phyloP scores from a whole-genome alignment of 306 rosid species.

The apple (Malus domestica) region DNA sequence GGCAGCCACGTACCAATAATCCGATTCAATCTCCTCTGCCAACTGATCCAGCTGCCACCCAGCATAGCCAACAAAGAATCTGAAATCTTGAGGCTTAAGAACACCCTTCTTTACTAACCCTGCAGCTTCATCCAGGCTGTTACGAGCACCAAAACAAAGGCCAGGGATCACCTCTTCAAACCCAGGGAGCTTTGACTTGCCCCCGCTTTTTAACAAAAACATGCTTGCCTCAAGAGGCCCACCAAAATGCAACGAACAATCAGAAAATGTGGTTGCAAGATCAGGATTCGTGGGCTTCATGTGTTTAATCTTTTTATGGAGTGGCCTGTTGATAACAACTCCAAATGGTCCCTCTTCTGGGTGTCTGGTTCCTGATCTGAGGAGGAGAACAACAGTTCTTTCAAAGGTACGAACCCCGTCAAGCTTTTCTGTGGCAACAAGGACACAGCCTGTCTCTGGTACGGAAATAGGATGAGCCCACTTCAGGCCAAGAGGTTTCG shows the following conservation, averaged over 20 bases:
- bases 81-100: slow-evolving; percentile 77
- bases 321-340: slow-evolving; percentile 84
- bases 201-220: slow-evolving; percentile 68
- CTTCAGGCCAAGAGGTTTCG: slow-evolving; percentile 53
- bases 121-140: slow-evolving; percentile 80
- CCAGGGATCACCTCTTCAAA: slow-evolving; percentile 91
- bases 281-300: slow-evolving; percentile 82
- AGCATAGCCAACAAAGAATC: slow-evolving; percentile 94
- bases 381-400: slow-evolving; percentile 87
- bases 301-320: slow-evolving; percentile 76
- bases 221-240: slow-evolving; percentile 98
- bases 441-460: slow-evolving; percentile 95
- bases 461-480: slow-evolving; percentile 97
- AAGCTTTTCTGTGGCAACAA: slow-evolving; percentile 90
- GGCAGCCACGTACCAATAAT: slow-evolving; percentile 95
- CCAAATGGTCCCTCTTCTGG: slow-evolving; percentile 96
- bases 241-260: slow-evolving; percentile 79
- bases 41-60: slow-evolving; percentile 97
- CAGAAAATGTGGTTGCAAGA: slow-evolving; percentile 81
- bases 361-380: slow-evolving; percentile 83
- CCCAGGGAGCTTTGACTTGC: slow-evolving; percentile 55
- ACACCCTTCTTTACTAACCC: slow-evolving; percentile 78
- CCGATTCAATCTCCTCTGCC: slow-evolving; percentile 85
- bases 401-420: slow-evolving; percentile 88
- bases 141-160: slow-evolving; percentile 81